Evolutionary conservation across 352 stramenopile genomes (phyloP), one percentile per base, ranked within the genome.

Genomic region (Pelagophyceae sp.): DNA sequence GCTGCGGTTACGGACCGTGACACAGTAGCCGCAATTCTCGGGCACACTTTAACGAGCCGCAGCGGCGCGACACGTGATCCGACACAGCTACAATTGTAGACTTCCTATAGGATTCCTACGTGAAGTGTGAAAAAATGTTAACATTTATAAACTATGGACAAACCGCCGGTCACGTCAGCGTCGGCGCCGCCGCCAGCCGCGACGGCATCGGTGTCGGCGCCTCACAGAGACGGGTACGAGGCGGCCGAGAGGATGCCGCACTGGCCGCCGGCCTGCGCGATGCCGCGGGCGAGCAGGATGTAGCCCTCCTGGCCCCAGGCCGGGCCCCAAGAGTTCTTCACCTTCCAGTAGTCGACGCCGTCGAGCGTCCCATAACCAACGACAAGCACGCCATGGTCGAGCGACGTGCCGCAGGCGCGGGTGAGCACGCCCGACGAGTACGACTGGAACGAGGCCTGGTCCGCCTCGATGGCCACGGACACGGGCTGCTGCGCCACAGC

Each of bases 291-390:
- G 19, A 96, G 70, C 27, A 86, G 87, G 61, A 98, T 95, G 88
- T 96, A 98, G 38, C 94, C 94, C 23, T 92, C 82, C 72, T 95
- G 88, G 75, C 94, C 94, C 93, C 93, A 98, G 27, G 79, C 85
- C 1, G 82, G 81, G 35, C 95, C 95, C 95, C 94, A 98, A 40
- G 86, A 95, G 83, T 98, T 98, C 91, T 98, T 98, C 2, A 98
- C 90, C 76, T 92, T 93, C 87, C 90, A 97, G 80, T 87, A 97
- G 64, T 91, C 89, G 11, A 84, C 83, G 78, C 88, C 89, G 35
- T 90, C 60, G 65, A 92, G 89, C 25, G 78, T 90, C 70, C 94
- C 95, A 82, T 98, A 99, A 17, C 93, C 93, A 5, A 97, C 93
- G 20, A 85, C 87, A 38, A 97, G 82, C 23, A 97, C 93, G 37